Percentiles rank a stretch among this genome's conserved stretches.
phyloP scores from a whole-genome alignment of 1,284 basidiomycete species.

The Ustilago vetiveriae region DNA sequence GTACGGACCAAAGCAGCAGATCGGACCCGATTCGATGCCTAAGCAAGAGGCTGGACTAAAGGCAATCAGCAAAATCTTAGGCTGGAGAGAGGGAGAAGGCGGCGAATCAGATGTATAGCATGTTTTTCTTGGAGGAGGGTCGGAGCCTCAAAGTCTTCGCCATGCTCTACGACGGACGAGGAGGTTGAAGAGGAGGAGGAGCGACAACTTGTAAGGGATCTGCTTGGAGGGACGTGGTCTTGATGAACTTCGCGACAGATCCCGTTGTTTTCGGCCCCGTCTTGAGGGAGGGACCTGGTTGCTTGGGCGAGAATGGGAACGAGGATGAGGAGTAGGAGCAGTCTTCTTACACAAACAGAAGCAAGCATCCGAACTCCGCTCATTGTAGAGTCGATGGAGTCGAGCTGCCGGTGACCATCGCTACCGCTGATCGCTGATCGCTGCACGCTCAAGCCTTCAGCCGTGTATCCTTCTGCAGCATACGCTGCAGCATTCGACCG shows the following conservation, averaged over 20 bases:
- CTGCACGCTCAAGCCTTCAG: no score
- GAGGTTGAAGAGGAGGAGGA: neutral
- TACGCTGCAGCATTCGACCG: no score
- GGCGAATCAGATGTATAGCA: slow-evolving; percentile 1
- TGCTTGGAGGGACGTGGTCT: no score
- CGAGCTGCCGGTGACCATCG: neutral
- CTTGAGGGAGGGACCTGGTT: slow-evolving; percentile 2
- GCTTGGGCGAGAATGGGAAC: no score
- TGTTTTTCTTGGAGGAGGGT: slow-evolving; percentile 28
- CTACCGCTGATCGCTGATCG: no score
- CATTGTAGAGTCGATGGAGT: neutral
- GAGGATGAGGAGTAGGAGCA: no score
- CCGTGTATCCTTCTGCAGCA: no score
- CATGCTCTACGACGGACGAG: slow-evolving; percentile 1
- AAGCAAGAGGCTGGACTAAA: no score
- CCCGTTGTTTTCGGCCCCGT: slow-evolving; percentile 7
- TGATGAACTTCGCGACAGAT: neutral
- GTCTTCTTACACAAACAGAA: neutral
- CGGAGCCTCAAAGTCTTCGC: slow-evolving; percentile 15
- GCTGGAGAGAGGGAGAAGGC: no score
- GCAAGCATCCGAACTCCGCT: neutral
- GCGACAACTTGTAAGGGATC: no score
- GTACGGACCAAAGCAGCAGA: no score
- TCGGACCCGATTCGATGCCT: slow-evolving; percentile 43
- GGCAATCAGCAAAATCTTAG: no score